phyloP scores from a whole-genome alignment of 345 rosid species.

The Citrus medica region DNA sequence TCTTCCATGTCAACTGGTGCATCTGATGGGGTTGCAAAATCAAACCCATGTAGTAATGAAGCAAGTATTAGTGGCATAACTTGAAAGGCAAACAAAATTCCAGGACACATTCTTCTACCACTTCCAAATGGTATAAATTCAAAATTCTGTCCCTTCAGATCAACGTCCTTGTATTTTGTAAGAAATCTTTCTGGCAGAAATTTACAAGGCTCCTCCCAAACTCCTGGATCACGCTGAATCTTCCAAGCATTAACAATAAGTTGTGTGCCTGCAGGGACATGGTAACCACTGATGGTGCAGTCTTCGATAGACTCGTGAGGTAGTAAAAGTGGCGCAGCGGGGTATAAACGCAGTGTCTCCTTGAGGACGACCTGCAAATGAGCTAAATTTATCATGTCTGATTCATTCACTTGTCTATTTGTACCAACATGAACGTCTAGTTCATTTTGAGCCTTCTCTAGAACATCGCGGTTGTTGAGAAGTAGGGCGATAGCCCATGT shows the following conservation, averaged over 20 bases:
- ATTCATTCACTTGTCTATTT: conserved; percentile 6
- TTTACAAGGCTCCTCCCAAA: conserved; percentile 31
- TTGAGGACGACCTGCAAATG: no score
- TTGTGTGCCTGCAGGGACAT: conserved; percentile 33
- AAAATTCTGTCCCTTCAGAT: conserved; percentile 22
- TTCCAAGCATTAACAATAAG: conserved; percentile 24
- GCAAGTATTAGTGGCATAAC: conserved; percentile 27
- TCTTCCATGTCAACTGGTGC: conserved; percentile 25
- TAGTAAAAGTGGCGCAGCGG: no score
- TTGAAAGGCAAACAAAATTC: not conserved
- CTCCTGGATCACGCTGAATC: conserved; percentile 30
- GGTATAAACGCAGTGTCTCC: no score
- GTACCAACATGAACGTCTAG: conserved; percentile 29
- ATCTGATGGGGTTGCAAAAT: not conserved
- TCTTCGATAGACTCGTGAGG: no score
- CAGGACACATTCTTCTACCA: no score
- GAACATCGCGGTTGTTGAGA: conserved; percentile 28
- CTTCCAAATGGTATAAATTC: no score
- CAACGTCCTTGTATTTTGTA: conserved; percentile 23
- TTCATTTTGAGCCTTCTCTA: conserved; percentile 25
- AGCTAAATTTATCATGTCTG: no score
- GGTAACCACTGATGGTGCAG: conserved; percentile 25
- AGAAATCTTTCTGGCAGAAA: conserved; percentile 41
- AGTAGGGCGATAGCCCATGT: conserved; percentile 43
- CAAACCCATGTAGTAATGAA: conserved; percentile 1